Evolutionary conservation across 345 rosid genomes (phyloP).

Genomic region (Gossypium sturtianum): DNA sequence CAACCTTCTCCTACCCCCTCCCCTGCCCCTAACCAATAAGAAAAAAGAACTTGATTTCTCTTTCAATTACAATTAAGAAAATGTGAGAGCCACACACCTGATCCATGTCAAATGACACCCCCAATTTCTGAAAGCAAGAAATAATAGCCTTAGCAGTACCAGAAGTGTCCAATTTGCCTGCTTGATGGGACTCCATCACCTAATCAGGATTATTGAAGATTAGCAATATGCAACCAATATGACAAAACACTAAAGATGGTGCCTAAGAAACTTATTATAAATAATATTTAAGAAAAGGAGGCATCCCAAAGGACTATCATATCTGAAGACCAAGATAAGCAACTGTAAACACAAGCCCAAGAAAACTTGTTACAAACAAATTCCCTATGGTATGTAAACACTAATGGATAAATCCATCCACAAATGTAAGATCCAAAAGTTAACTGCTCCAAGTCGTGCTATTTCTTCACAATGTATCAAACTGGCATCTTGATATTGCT

Average conservation of each 20-base stretch:
- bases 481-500: background rate
- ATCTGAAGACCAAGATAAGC: background rate
- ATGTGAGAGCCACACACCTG: slow-evolving; percentile 36
- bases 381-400: background rate
- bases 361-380: background rate
- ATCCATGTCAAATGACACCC: slow-evolving; percentile 73
- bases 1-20: background rate
- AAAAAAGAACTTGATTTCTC: background rate
- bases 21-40: background rate
- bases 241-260: background rate
- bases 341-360: background rate
- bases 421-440: background rate
- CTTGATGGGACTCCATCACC: slow-evolving; percentile 98
- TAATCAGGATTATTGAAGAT: slow-evolving; percentile 12
- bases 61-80: background rate
- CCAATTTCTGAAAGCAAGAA: slow-evolving; percentile 86
- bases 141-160: slow-evolving; percentile 97
- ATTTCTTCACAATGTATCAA: background rate
- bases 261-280: background rate
- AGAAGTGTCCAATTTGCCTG: slow-evolving; percentile 81
- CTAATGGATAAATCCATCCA: background rate
- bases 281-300: background rate
- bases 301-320: background rate
- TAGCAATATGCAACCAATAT: background rate
- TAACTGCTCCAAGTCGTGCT: background rate